Evolutionary conservation across 2,329 filamentous ascomycete genomes (phyloP).

Genomic region (Xylaria sp.): DNA sequence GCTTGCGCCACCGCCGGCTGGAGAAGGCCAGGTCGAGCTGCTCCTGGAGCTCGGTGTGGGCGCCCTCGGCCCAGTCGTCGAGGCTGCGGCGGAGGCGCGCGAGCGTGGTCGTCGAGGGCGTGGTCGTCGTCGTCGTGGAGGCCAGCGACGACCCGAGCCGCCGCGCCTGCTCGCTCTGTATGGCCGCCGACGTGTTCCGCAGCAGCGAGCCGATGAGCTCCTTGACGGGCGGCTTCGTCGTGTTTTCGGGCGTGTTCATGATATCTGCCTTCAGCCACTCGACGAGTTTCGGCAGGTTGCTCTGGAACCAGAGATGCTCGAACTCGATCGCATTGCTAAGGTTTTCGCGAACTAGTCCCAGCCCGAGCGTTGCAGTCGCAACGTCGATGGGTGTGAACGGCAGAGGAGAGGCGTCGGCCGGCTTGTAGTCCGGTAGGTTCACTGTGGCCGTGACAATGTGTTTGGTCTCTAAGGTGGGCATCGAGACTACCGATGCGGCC

Average conservation of each 20-base stretch:
- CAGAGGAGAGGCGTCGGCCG: constrained; percentile 39
- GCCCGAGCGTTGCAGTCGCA: constrained; percentile 60
- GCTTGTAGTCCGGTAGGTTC: constrained; percentile 53
- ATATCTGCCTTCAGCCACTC: constrained; percentile 65
- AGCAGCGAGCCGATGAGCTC: constrained; percentile 70
- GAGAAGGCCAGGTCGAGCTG: constrained; percentile 78
- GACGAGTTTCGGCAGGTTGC: constrained; percentile 66
- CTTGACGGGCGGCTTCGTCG: constrained; percentile 67
- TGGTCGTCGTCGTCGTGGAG: constrained; percentile 39
- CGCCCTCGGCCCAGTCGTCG: constrained; percentile 73
- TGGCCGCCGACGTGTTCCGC: constrained; percentile 51
- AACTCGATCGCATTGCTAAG: constrained; percentile 71
- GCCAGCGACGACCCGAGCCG: constrained; percentile 40
- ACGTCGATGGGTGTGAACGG: constrained; percentile 66
- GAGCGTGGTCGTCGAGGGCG: constrained; percentile 46
- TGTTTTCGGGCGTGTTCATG: constrained; percentile 41
- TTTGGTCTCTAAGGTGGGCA: constrained; percentile 43
- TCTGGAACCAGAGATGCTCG: constrained; percentile 73
- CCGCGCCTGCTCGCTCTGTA: constrained; percentile 53
- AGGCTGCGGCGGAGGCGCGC: constrained; percentile 61
- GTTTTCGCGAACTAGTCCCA: constrained; percentile 69
- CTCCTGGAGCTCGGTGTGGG: constrained; percentile 81
- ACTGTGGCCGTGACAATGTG: constrained; percentile 58
- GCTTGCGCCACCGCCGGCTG: constrained; percentile 74
- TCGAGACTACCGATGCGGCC: constrained; percentile 55